Evolutionary conservation across 2,329 filamentous ascomycete genomes (phyloP), one percentile per base, ranked within the genome.

Genomic region (Ophiognomonia clavigignenti-juglandacearum): DNA sequence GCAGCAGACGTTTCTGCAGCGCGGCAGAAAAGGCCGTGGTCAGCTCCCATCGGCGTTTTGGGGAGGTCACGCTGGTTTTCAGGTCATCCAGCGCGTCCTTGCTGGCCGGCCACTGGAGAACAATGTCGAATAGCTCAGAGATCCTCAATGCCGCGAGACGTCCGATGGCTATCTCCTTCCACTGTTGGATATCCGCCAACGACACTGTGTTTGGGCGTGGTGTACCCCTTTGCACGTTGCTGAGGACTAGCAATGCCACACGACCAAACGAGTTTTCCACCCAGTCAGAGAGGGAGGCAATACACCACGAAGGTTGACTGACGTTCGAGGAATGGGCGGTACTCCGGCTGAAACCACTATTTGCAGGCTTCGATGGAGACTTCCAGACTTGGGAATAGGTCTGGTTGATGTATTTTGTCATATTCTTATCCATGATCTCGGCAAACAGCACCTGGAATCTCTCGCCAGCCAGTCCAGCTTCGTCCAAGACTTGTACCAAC

Each of bases 41-140:
- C 9, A 93, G 72, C 54, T 86, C 75, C 18, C 85, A 70, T 43
- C 88, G 83, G 27, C 82, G 77, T 47, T 82, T 77, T 3, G 85
- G 75, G 2, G 83, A 83, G 10, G 80, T 85, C 24, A 88, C 78
- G 38, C 84, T 82, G 45, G 83, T 77, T 51, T 84, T 77, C 53
- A 92, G 77, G 59, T 93, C 88, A 24, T 88, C 78, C 3, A 93
- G 74, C 1, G 84, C 88, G 3, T 83, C 83, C 45, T 77, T 73
- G 54, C 84, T 88, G 29, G 75, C 66, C 4, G 87, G 85, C 87
- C 87, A 93, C 47, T 77, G 73, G 48, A 86, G 74, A 38, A 90
- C 82, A 59, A 92, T 90, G 58, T 91, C 85, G 57, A 90, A 92
- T 9, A 93, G 70, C 58, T 89, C 82, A 7, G 77, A 72, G 38